Percentiles rank a stretch among this genome's conserved stretches.
phyloP scores from a whole-genome alignment of 768 basidiomycete species.

The Lentinula detonsa region DNA sequence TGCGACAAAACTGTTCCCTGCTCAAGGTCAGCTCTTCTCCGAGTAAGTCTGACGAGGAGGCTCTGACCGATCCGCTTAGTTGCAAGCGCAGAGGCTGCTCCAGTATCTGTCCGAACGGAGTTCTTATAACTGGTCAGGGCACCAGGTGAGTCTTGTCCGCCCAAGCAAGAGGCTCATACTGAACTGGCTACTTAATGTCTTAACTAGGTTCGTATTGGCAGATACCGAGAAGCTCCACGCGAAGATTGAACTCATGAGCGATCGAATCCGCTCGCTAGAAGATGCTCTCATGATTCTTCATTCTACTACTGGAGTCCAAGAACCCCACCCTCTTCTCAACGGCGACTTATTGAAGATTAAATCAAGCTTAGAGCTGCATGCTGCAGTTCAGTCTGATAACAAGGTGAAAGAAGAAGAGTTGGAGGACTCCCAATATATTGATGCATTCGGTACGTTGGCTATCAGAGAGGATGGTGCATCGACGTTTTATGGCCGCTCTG shows the following conservation, averaged over 20 bases:
- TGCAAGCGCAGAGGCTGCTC: conserved; percentile 73
- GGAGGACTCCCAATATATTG: conserved; percentile 49
- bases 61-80: conserved; percentile 15
- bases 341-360: conserved; percentile 61
- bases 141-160: conserved; percentile 42
- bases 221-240: conserved; percentile 66
- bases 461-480: conserved; percentile 64
- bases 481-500: conserved; percentile 69
- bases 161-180: neutral
- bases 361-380: conserved; percentile 62
- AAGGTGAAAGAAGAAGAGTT: conserved; percentile 21
- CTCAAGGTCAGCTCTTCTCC: conserved; percentile 31
- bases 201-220: conserved; percentile 57
- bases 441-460: conserved; percentile 65
- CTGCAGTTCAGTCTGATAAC: conserved; percentile 41
- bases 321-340: conserved; percentile 53
- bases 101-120: conserved; percentile 73
- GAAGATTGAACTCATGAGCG: conserved; percentile 63
- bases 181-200: neutral
- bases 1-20: conserved; percentile 61
- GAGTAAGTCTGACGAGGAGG: neutral
- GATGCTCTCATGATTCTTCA: conserved; percentile 59
- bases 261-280: conserved; percentile 67
- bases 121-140: conserved; percentile 71
- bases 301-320: conserved; percentile 33